Base-by-base conservation (phyloP, 2,329 filamentous ascomycete species). In the Aspergillus costaricaensis region DNA sequence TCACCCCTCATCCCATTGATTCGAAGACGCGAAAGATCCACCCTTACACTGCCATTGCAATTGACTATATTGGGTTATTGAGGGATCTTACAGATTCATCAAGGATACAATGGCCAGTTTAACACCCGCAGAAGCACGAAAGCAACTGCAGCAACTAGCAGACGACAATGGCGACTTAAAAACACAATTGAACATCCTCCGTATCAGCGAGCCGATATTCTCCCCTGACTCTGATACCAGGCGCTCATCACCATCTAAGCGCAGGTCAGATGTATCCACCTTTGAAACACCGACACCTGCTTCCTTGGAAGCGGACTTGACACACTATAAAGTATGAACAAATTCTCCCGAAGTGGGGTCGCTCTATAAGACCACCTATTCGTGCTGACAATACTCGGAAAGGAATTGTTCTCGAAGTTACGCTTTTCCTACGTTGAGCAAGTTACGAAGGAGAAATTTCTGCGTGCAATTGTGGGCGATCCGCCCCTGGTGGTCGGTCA, bases 371-470 rank as follows among this genome's bases (percentile, higher is more conserved):
- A 25, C 21, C 15, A n/a, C 27, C 15, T 39, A 15, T 23, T 14
- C 17, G 61, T 52, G 39, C 49, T 62, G 39, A 65, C 57, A 8
- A 5, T 2, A 54, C 9, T 10, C 14, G 50, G 47, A 14, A 65
- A 87, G 79, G 93, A 97, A 77, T 86, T 98, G 19, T 99, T 98
- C 77, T 90, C 92, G 44, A 98, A 99, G 79, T 84, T 98, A 41
- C 91, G 94, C 68, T 98, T 98, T 81, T 96, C 91, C 65, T 98
- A 98, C 78, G 90, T 97, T 68, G 95, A 99, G 78, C 95, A 98
- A 81, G 92, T 98, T 64, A 98, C 94, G 48, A 99, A 98, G 79
- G 95, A 99, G 76, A 96, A 96, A 72, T 98, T 97, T 76, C 88
- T 99, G 57, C 91, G 92, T 67, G 89, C 91, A 65, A 96, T 98